Percentiles rank a stretch among this genome's conserved stretches.
Evolutionary conservation across 1,139 yeast species (phyloP).

Genomic region (Saccharomycopsis hybrid): DNA sequence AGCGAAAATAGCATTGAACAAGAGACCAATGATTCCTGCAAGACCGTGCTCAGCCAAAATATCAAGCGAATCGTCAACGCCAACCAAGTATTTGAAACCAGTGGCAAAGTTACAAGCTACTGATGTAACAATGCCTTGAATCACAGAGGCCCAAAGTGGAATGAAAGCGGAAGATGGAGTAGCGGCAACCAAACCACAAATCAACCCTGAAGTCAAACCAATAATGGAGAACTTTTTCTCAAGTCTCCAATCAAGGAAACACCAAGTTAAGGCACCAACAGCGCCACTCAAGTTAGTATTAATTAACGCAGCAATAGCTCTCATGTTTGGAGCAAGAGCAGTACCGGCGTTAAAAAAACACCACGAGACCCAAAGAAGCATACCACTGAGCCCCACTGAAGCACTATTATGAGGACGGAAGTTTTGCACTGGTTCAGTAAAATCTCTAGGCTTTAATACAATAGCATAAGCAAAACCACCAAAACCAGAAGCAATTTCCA

Average conservation of each 20-base stretch:
- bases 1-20: constrained; percentile 85
- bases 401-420: constrained; percentile 94
- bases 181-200: constrained; percentile 93
- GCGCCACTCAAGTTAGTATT: constrained; percentile 88
- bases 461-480: constrained; percentile 83
- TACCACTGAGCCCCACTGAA: constrained; percentile 73
- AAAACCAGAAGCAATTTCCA: constrained; percentile 86
- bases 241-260: constrained; percentile 77
- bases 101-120: constrained; percentile 86
- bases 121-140: constrained; percentile 78
- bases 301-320: constrained; percentile 64
- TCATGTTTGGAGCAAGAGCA: constrained; percentile 50
- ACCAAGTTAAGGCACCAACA: constrained; percentile 91
- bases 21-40: constrained; percentile 84
- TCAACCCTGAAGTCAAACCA: constrained; percentile 90
- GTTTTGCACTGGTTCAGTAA: constrained; percentile 73
- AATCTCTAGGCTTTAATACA: constrained; percentile 73
- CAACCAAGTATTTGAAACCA: constrained; percentile 71
- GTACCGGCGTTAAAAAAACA: constrained; percentile 84
- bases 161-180: constrained; percentile 91
- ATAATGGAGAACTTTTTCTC: constrained; percentile 93
- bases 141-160: constrained; percentile 86
- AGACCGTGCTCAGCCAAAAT: constrained; percentile 97
- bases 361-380: constrained; percentile 76
- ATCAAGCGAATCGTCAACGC: constrained; percentile 91